Evolutionary conservation across 441 rosid genomes (phyloP), one percentile per base, ranked within the genome.

Genomic region (Pelargonium myrrhifolium): DNA sequence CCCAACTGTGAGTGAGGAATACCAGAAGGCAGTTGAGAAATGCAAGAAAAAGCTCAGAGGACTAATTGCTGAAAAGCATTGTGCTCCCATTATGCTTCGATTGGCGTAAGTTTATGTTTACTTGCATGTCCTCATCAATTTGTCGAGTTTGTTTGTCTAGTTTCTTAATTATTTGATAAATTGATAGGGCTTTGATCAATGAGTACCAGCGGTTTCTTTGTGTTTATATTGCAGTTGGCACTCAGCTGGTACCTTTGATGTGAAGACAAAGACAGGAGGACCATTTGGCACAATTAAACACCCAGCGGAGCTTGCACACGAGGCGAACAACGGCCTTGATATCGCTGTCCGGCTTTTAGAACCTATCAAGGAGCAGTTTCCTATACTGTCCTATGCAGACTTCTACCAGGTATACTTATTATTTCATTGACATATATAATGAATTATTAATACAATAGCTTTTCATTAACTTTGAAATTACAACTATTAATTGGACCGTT

Each of bases 271-370:
- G 74, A 81, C 84, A 0, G 85, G 89, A 71, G 89, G 89, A 24
- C 89, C 89, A 7, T 85, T 81, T 60, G 89, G 86, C 73, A 85
- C 89, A 18, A 85, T 85, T 26, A 79, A 69, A 75, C 80, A 78
- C 70, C 80, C 77, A 1, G 71, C 73, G n/a, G 89, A 85, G 76
- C 80, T 85, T 0, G 77, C 83, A 9, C 82, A 80, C 35, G 84
- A 63, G 12, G 87, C 87, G n/a, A 85, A 85, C 81, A 80, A 68
- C 3, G 87, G 89, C 58, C 85, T 85, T 53, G 87, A 83, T 65
- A 85, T 81, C 9, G 84, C 87, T 9, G 45, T 85, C 12, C 75
- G 82, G 70, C 76, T 81, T 31, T 74, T 85, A 72, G 76, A 81
- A 43, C 85, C 87, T 1, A 71, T 85, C 74, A 85, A 83, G 70